Evolutionary conservation across 2,329 filamentous ascomycete species (phyloP), one percentile per base, ranked within the genome.

Genomic region (Keithomyces neogunnii): DNA sequence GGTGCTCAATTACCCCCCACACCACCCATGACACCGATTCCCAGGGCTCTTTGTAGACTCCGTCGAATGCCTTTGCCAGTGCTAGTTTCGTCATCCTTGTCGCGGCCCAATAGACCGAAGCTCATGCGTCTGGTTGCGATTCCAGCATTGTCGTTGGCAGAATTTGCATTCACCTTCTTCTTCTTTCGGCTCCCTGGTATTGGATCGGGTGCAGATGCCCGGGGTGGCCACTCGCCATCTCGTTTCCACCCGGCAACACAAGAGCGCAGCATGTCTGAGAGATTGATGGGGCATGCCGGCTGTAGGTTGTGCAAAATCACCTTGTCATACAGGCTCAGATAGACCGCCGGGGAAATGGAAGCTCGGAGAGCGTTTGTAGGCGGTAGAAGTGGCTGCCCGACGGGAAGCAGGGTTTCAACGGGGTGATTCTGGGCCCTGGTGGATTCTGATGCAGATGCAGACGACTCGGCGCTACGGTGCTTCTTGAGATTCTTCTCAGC

Each of bases 201-300:
- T 58, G 66, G 54, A 61, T 67, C 50, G 58, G 69, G 51, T 71
- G 55, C 75, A 65, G 61, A 79, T 73, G 45, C 73, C 59, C 45
- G 76, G 62, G 19, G 89, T 4, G 92, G 91, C 92, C 92, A 97
- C 67, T 96, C 89, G 13, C 90, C 91, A 60, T 93, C 89, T 40
- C 88, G 79, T 67, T 95, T 95, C 92, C 92, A 96, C 43, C 92
- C 92, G 31, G 86, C 78, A 1, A 97, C 90, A 57, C 92, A 87
- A 10, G 88, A 82, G 8, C 82, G 79, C 28, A 88, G 82, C 72
- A 96, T 84, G 60, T 95, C 89, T 32, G 78, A 73, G 0, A 97
- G 78, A 60, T 96, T 96, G 62, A 96, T 86, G 3, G 92, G 92
- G 13, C 95, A 88, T 1, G 86, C 85, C 0, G 92, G 92, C 3